These are phyloP conservation scores for Beauveria sp. DNA, from an alignment of 2,329 filamentous ascomycete genomes.

Conservation along the genomic window DNA sequence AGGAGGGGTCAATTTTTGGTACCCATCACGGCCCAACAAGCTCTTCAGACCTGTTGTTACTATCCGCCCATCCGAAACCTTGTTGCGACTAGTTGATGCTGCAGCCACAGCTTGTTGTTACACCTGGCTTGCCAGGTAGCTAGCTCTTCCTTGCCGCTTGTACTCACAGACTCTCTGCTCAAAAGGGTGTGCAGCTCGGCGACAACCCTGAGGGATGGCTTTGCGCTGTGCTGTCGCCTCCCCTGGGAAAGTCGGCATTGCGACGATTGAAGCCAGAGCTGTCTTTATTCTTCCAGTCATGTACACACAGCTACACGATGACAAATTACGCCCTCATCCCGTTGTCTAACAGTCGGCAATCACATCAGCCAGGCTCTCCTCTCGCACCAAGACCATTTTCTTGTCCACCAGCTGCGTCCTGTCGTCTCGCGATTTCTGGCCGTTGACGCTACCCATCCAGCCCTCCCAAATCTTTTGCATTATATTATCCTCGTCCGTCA, in stretches of 20 bases:
- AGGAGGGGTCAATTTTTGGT: neutral
- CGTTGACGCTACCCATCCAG: slow-evolving; percentile 33
- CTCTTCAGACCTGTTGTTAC: neutral
- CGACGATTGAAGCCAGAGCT: neutral
- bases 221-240: neutral
- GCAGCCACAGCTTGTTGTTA: neutral
- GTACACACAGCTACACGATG: neutral
- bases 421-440: slow-evolving; percentile 23
- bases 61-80: slow-evolving; percentile 2
- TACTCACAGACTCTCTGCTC: neutral
- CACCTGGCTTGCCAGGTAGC: neutral
- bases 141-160: neutral
- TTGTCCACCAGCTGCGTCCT: slow-evolving; percentile 31
- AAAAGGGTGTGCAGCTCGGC: neutral
- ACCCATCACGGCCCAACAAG: neutral
- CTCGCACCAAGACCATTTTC: slow-evolving; percentile 37
- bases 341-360: slow-evolving; percentile 15
- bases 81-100: neutral
- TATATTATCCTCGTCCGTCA: slow-evolving; percentile 27
- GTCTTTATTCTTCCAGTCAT: neutral
- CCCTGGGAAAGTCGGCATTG: neutral
- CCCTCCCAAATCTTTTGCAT: slow-evolving; percentile 42
- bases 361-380: slow-evolving; percentile 33
- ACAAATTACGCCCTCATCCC: neutral
- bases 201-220: neutral